These are phyloP conservation scores for Biscutella laevigata DNA, from an alignment of 441 rosid species.

Conservation along the genomic window DNA sequence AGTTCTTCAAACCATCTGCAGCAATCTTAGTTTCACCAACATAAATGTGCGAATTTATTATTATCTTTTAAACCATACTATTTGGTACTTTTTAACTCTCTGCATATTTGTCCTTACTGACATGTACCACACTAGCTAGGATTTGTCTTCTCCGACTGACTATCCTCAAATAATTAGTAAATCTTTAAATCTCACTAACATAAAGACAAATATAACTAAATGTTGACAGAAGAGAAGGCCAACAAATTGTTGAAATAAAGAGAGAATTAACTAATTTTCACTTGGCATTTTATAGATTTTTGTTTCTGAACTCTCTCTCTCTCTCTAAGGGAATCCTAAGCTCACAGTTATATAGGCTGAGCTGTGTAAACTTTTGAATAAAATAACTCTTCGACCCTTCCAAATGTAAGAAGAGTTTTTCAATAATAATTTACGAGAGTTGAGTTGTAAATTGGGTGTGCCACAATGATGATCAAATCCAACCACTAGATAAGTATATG, in stretches of 20 bases:
- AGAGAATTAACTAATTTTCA: constrained; percentile 1
- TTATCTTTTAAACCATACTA: not conserved
- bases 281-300: constrained; percentile 17
- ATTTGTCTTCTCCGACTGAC: constrained; percentile 17
- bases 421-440: constrained; percentile 11
- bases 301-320: constrained; percentile 15
- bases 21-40: constrained; percentile 7
- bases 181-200: constrained; percentile 15
- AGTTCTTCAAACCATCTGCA: constrained; percentile 8
- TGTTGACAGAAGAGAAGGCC: constrained; percentile 20
- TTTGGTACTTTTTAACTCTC: constrained; percentile 22
- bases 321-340: constrained; percentile 8
- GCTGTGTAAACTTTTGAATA: not conserved
- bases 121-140: constrained; percentile 10
- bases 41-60: constrained; percentile 16
- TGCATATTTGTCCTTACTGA: constrained; percentile 22
- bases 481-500: constrained; percentile 25
- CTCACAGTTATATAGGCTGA: constrained; percentile 2
- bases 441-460: constrained; percentile 24
- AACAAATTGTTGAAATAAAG: constrained; percentile 10
- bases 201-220: constrained; percentile 13
- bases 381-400: constrained; percentile 12
- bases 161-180: constrained; percentile 15
- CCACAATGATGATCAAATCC: constrained; percentile 21
- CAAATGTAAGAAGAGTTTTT: not conserved